Evolutionary conservation across 2,329 filamentous ascomycete genomes (phyloP).

Genomic region (Pyrenochaeta sp.): DNA sequence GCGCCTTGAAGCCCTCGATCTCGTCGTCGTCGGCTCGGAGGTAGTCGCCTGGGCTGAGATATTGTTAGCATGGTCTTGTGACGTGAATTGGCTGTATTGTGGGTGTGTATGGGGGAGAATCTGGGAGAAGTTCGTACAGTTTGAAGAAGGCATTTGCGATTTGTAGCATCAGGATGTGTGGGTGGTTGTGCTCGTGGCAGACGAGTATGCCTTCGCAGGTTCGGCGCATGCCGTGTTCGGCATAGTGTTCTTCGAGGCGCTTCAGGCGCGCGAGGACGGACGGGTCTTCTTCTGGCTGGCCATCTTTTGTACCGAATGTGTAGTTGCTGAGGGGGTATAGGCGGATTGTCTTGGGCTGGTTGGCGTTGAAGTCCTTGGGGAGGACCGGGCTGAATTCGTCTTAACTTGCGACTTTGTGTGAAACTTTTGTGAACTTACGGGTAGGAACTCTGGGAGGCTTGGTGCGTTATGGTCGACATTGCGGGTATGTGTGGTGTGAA

Average conservation of each 20-base stretch:
- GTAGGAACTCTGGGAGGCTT: constrained; percentile 77
- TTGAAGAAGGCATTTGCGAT: constrained; percentile 99
- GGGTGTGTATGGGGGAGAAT: not conserved
- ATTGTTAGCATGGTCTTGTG: constrained; percentile 8
- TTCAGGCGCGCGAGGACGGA: constrained; percentile 92
- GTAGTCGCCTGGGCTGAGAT: constrained; percentile 83
- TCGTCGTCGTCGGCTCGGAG: constrained; percentile 89
- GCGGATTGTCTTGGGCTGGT: constrained; percentile 88
- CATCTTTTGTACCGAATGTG: constrained; percentile 98
- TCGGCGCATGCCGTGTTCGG: constrained; percentile 90
- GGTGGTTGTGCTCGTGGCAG: constrained; percentile 98
- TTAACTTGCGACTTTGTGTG: no score
- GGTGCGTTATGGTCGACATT: constrained; percentile 87
- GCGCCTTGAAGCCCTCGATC: constrained; percentile 89
- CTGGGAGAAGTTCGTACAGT: constrained; percentile 60
- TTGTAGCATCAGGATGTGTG: constrained; percentile 98
- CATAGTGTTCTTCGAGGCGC: constrained; percentile 94
- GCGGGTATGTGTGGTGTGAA: constrained; percentile 16
- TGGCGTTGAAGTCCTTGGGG: constrained; percentile 83
- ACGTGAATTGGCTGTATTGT: no score
- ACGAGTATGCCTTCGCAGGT: constrained; percentile 97
- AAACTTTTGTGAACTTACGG: no score
- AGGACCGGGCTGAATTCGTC: constrained; percentile 70
- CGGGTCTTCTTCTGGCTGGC: constrained; percentile 95
- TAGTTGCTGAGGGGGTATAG: constrained; percentile 97